These are phyloP conservation scores for Fusarium sp. DNA, from an alignment of 2,329 filamentous ascomycete genomes.

Conservation along the genomic window DNA sequence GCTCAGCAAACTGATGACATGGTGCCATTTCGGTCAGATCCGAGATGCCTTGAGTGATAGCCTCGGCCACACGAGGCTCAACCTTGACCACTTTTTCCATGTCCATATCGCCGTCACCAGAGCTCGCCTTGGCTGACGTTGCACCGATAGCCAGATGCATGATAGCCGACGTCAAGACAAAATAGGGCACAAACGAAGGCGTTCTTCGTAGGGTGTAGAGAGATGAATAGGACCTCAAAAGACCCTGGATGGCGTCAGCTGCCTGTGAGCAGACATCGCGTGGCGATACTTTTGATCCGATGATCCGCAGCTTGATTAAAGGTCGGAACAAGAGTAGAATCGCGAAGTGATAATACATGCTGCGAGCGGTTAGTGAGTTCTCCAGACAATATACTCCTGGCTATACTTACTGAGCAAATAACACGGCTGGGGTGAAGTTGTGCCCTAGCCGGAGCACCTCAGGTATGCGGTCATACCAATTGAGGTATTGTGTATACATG, in stretches of 20 bases:
- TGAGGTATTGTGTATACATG: slow-evolving; percentile 74
- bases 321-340: slow-evolving; percentile 80
- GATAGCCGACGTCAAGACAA: slow-evolving; percentile 69
- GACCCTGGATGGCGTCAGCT: slow-evolving; percentile 67
- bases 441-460: slow-evolving; percentile 71
- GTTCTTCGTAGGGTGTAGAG: slow-evolving; percentile 68
- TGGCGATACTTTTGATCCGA: slow-evolving; percentile 71
- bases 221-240: slow-evolving; percentile 67
- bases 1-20: slow-evolving; percentile 70
- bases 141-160: slow-evolving; percentile 68
- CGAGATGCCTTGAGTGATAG: slow-evolving; percentile 64
- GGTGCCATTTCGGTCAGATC: slow-evolving; percentile 70
- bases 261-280: slow-evolving; percentile 73
- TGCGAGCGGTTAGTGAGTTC: slow-evolving; percentile 44
- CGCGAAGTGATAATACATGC: slow-evolving; percentile 77
- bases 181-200: slow-evolving; percentile 70
- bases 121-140: slow-evolving; percentile 41
- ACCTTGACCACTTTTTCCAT: slow-evolving; percentile 51
- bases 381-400: neutral
- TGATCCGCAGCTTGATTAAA: slow-evolving; percentile 72
- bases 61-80: slow-evolving; percentile 56
- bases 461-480: slow-evolving; percentile 77
- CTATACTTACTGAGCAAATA: slow-evolving; percentile 76
- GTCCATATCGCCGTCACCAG: slow-evolving; percentile 43
- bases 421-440: slow-evolving; percentile 77